These are phyloP conservation scores for Neurospora sublineolata DNA, from an alignment of 495 filamentous ascomycete genomes.

Conservation along the genomic window DNA sequence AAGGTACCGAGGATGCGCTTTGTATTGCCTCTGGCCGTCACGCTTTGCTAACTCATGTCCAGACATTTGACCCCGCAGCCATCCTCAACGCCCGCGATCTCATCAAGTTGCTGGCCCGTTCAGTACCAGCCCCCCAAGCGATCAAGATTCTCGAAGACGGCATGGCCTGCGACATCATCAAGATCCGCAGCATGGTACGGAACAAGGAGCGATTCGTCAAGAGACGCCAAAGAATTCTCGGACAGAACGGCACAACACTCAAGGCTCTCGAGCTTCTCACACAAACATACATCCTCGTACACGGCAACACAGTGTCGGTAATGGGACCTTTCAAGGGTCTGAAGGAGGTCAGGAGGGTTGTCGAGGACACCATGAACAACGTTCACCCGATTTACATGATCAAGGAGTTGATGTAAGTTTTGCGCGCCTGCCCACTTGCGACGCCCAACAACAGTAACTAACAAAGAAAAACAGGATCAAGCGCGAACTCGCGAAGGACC, in stretches of 20 bases:
- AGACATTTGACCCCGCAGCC: constrained; percentile 87
- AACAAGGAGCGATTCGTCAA: constrained; percentile 98
- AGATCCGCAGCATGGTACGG: constrained; percentile 73
- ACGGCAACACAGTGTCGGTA: constrained; percentile 87
- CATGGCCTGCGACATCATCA: constrained; percentile 84
- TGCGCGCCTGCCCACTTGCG: neutral
- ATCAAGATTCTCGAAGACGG: constrained; percentile 90
- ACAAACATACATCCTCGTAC: constrained; percentile 84
- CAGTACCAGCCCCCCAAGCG: constrained; percentile 85
- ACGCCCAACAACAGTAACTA: neutral
- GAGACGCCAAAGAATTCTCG: constrained; percentile 81
- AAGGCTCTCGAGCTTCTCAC: constrained; percentile 96
- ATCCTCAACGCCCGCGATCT: constrained; percentile 92
- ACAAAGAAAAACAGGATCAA: constrained; percentile 52
- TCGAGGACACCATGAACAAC: constrained; percentile 96
- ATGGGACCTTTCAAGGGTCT: constrained; percentile 90
- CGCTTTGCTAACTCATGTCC: neutral
- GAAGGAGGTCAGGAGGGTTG: constrained; percentile 80
- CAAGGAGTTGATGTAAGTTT: constrained; percentile 72
- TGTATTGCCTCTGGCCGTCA: neutral
- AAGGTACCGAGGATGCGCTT: constrained; percentile 9
- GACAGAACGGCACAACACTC: constrained; percentile 41
- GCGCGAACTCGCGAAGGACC: constrained; percentile 92
- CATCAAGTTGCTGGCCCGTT: constrained; percentile 83
- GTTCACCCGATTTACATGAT: constrained; percentile 61